A percentile compares a stretch with the other conserved stretches of the same genome.
phyloP scores from a whole-genome alignment of 1,284 basidiomycete genomes.

The Mycena citricolor region DNA sequence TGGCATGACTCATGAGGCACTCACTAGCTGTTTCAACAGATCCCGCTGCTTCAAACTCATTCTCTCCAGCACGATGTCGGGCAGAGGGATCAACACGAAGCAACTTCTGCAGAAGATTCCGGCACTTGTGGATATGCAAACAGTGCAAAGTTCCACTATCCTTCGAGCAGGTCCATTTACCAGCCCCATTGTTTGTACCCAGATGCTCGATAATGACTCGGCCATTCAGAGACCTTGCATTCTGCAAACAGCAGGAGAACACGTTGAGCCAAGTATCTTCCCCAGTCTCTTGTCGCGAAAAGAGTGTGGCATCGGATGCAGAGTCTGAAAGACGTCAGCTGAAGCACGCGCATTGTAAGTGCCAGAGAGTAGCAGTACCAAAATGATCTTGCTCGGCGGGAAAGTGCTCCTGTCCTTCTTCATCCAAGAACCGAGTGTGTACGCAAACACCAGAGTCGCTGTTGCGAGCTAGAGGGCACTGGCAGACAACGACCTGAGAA shows the following conservation, averaged over 20 bases:
- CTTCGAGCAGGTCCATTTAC: conserved; percentile 4
- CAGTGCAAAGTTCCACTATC: background rate
- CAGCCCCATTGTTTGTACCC: background rate
- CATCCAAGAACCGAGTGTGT: conserved; percentile 4
- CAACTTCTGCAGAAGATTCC: background rate
- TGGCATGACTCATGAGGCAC: too few relatives aligned
- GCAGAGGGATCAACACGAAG: conserved; percentile 4
- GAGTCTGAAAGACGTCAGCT: too few relatives aligned
- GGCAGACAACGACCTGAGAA: background rate
- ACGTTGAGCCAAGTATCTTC: conserved; percentile 3
- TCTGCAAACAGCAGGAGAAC: conserved; percentile 1
- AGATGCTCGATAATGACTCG: conserved; percentile 1
- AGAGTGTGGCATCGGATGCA: conserved; percentile 3
- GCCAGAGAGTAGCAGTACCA: too few relatives aligned
- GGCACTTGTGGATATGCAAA: background rate
- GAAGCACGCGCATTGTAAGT: too few relatives aligned
- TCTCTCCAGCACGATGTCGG: background rate
- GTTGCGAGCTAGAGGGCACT: background rate
- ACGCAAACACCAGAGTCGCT: background rate
- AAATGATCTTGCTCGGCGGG: background rate
- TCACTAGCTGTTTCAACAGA: background rate
- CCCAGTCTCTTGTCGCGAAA: conserved; percentile 2
- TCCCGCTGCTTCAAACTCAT: background rate
- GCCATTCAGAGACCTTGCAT: background rate
- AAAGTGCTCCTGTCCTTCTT: conserved; percentile 1